phyloP scores from a whole-genome alignment of 495 filamentous ascomycete genomes.

The Xylaria nigripes region DNA sequence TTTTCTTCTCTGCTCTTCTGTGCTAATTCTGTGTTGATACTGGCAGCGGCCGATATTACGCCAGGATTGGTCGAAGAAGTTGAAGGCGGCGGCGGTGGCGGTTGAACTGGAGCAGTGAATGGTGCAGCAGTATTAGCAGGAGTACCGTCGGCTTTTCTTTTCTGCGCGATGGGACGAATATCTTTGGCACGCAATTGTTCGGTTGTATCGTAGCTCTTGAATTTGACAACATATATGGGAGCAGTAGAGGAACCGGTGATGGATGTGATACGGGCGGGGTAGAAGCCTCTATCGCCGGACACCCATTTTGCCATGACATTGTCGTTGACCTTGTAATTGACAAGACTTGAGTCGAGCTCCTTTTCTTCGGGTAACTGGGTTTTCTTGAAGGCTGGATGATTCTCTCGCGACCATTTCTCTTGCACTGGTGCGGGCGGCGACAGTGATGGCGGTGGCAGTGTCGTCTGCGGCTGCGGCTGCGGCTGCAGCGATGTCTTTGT shows the following conservation, averaged over 20 bases:
- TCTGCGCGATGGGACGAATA: conserved; percentile 73
- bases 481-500: conserved; percentile 33
- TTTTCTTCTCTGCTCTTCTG: conserved; percentile 50
- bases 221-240: conserved; percentile 88
- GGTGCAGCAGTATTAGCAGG: conserved; percentile 44
- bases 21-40: conserved; percentile 72
- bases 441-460: conserved; percentile 30
- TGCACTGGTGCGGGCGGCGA: conserved; percentile 40
- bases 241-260: conserved; percentile 83
- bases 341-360: conserved; percentile 35
- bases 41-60: conserved; percentile 73
- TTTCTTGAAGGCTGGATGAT: conserved; percentile 60
- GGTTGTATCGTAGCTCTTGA: conserved; percentile 80
- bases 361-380: conserved; percentile 37
- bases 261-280: conserved; percentile 85
- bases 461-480: conserved; percentile 8
- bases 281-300: conserved; percentile 82
- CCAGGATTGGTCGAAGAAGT: conserved; percentile 49
- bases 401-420: conserved; percentile 67
- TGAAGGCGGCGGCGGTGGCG: conserved; percentile 22
- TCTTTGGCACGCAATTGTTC: conserved; percentile 80
- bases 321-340: conserved; percentile 79
- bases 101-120: conserved; percentile 35
- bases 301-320: conserved; percentile 83
- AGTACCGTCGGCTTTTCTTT: conserved; percentile 84